phyloP scores from a whole-genome alignment of 225 moss, liverwort and hornwort genomes.

The Sphagnum contortum region DNA sequence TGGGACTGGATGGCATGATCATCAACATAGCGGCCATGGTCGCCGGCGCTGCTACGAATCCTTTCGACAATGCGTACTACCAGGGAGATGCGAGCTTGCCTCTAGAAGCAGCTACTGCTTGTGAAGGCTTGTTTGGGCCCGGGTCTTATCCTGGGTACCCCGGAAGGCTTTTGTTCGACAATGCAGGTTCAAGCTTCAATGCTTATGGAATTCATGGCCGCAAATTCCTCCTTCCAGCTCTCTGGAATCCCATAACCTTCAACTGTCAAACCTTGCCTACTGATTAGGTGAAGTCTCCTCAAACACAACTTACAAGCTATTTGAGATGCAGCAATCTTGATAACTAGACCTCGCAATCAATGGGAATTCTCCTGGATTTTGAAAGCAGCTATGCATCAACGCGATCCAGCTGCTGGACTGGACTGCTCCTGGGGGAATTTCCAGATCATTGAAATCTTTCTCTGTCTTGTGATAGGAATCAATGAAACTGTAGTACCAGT shows the following conservation, averaged over 20 bases:
- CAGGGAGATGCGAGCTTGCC: slow-evolving; percentile 49
- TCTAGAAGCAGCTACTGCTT: slow-evolving; percentile 62
- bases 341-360: too few relatives aligned
- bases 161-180: slow-evolving; percentile 31
- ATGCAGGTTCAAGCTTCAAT: slow-evolving; percentile 62
- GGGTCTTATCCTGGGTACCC: slow-evolving; percentile 62
- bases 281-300: too few relatives aligned
- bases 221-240: slow-evolving; percentile 58
- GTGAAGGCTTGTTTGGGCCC: slow-evolving; percentile 55
- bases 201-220: slow-evolving; percentile 39
- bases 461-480: too few relatives aligned
- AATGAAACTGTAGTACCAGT: too few relatives aligned
- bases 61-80: slow-evolving; percentile 61
- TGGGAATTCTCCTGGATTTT: too few relatives aligned
- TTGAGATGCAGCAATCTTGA: too few relatives aligned
- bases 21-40: slow-evolving; percentile 65
- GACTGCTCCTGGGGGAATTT: too few relatives aligned
- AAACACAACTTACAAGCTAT: too few relatives aligned
- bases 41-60: slow-evolving; percentile 64
- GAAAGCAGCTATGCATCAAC: too few relatives aligned
- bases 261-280: slow-evolving; percentile 11
- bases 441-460: too few relatives aligned
- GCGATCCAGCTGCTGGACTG: too few relatives aligned
- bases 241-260: slow-evolving; percentile 60
- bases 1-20: slow-evolving; percentile 76